A percentile compares a stretch with the other conserved stretches of the same genome.
These are phyloP conservation scores for Phytomonas serpens DNA, from an alignment of 208 protist species.

Conservation along the genomic window DNA sequence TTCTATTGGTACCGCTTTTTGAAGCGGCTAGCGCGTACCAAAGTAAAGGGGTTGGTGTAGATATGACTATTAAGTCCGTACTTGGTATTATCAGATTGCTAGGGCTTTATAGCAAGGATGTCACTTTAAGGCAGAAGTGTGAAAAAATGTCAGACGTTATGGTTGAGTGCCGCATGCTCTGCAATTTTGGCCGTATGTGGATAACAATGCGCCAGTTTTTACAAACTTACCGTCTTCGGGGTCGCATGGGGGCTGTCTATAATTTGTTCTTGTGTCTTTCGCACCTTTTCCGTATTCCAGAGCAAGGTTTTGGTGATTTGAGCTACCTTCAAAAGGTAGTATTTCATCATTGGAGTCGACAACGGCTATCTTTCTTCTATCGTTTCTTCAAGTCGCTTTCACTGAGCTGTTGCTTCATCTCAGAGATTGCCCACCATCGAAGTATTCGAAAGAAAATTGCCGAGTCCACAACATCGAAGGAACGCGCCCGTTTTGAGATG, in stretches of 20 bases:
- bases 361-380: constrained; percentile 63
- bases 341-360: constrained; percentile 62
- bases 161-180: constrained; percentile 85
- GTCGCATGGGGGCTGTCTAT: constrained; percentile 23
- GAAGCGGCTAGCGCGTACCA: constrained; percentile 49
- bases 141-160: constrained; percentile 45
- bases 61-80: constrained; percentile 74
- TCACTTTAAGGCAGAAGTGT: constrained; percentile 25
- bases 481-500: constrained; percentile 19
- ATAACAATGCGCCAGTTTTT: constrained; percentile 50
- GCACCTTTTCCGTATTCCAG: constrained; percentile 54
- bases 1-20: constrained; percentile 27
- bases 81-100: constrained; percentile 51
- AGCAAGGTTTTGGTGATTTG: constrained; percentile 79
- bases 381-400: constrained; percentile 87
- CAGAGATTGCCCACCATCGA: constrained; percentile 26
- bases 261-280: constrained; percentile 50
- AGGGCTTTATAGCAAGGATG: constrained; percentile 36
- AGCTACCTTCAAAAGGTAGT: constrained; percentile 80
- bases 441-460: constrained; percentile 13
- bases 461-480: constrained; percentile 11
- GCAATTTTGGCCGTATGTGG: constrained; percentile 58
- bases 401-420: constrained; percentile 56
- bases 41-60: constrained; percentile 68
- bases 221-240: constrained; percentile 16